Conservation (phyloP, 2,329 filamentous ascomycete species). For the Leptographium flavum region DNA sequence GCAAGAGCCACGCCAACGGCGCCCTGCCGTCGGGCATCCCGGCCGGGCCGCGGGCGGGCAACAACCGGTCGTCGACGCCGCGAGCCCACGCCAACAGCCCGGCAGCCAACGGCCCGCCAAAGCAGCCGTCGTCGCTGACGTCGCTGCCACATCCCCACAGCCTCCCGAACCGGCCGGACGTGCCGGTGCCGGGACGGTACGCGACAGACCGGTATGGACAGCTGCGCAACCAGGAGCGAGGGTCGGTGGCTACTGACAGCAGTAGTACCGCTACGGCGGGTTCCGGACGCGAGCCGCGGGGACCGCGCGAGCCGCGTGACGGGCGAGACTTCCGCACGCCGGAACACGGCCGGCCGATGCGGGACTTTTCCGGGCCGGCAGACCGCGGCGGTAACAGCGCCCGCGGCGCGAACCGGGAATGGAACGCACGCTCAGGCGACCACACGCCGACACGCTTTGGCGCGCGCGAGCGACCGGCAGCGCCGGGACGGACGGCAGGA, state of each 20-base stretch:
- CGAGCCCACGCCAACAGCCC: conserved; percentile 12
- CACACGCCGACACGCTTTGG: conserved; percentile 8
- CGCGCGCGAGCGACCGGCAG: conserved; percentile 9
- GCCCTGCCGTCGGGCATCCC: background rate
- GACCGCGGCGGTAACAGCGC: conserved; percentile 17
- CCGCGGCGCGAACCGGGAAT: conserved; percentile 25
- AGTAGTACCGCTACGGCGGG: background rate
- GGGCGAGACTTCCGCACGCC: conserved; percentile 20
- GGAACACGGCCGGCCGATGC: conserved; percentile 23
- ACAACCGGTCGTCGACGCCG: conserved; percentile 10
- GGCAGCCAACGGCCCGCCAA: conserved; percentile 4
- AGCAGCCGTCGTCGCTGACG: conserved; percentile 20
- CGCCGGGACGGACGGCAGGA: too few species aligned
- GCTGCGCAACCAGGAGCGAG: conserved; percentile 11
- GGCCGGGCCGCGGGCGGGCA: background rate
- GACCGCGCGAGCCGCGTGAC: conserved; percentile 19
- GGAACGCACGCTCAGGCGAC: conserved; percentile 19
- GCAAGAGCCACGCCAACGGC: conserved; percentile 1
- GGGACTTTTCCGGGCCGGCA: conserved; percentile 21
- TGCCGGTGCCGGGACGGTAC: conserved; percentile 11
- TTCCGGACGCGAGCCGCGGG: conserved; percentile 20
- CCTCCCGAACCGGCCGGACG: conserved; percentile 18
- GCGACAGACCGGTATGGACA: conserved; percentile 14
- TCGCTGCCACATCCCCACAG: conserved; percentile 15
- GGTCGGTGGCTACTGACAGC: background rate